phyloP scores from a whole-genome alignment of 768 basidiomycete genomes.

The Lenzites betulinus region DNA sequence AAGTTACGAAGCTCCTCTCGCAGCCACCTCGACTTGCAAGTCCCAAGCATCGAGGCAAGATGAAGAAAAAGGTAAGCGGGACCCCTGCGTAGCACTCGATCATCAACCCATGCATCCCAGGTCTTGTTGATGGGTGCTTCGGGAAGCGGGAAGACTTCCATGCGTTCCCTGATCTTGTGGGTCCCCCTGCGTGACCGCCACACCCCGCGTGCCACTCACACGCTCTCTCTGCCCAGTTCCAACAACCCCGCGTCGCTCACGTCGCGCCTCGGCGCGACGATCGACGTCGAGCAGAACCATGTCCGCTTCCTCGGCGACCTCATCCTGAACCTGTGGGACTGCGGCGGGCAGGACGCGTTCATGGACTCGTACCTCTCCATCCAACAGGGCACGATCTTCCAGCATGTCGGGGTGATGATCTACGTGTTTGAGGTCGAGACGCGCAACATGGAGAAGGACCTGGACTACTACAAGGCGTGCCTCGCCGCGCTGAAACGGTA shows the following conservation, averaged over 20 bases:
- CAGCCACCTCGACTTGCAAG: not conserved
- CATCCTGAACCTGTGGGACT: constrained; percentile 97
- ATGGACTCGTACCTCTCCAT: constrained; percentile 95
- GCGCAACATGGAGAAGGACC: constrained; percentile 80
- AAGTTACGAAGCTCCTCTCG: too few relatives aligned
- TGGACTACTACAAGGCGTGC: constrained; percentile 91
- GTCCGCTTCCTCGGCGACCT: constrained; percentile 96
- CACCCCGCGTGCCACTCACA: constrained; percentile 9
- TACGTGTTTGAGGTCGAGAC: constrained; percentile 98
- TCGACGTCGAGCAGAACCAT: constrained; percentile 97
- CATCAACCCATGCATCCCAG: constrained; percentile 41
- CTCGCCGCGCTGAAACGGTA: constrained; percentile 77
- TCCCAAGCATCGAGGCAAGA: not conserved
- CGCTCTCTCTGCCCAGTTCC: constrained; percentile 51
- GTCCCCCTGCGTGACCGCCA: constrained; percentile 33
- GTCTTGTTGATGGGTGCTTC: constrained; percentile 98
- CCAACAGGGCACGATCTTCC: constrained; percentile 93
- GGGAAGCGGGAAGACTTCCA: constrained; percentile 93
- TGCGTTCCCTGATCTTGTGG: constrained; percentile 99
- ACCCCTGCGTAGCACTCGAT: not conserved
- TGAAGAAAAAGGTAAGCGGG: constrained; percentile 61
- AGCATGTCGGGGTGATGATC: constrained; percentile 95
- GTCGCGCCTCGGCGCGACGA: constrained; percentile 90
- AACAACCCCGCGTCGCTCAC: constrained; percentile 94
- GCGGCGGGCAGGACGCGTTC: constrained; percentile 97